Evolutionary conservation across 768 basidiomycete species (phyloP).

Genomic region (Gloeopeniophorella convolvens): DNA sequence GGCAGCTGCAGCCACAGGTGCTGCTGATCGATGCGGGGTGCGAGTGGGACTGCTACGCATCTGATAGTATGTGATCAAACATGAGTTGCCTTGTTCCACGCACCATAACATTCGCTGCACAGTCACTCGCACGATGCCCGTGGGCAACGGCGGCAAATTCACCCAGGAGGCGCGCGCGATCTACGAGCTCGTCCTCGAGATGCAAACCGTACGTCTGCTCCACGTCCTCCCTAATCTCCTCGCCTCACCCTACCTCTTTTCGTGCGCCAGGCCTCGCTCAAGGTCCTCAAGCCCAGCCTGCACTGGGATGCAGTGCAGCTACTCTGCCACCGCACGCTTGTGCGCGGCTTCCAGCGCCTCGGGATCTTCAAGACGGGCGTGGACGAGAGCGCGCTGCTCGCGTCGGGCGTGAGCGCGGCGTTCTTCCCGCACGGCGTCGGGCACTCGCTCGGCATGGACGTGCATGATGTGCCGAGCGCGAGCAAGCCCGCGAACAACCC

Average conservation of each 20-base stretch:
- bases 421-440: slow-evolving; percentile 96
- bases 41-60: slow-evolving; percentile 70
- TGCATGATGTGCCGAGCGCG: slow-evolving; percentile 86
- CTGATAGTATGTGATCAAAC: slow-evolving; percentile 42
- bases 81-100: background rate
- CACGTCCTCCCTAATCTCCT: slow-evolving; percentile 8
- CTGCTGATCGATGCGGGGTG: slow-evolving; percentile 93
- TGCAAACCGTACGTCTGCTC: slow-evolving; percentile 66
- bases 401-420: slow-evolving; percentile 68
- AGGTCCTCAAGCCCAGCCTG: slow-evolving; percentile 61
- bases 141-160: slow-evolving; percentile 93
- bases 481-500: slow-evolving; percentile 60
- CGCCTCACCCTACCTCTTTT: background rate
- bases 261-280: slow-evolving; percentile 55
- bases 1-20: slow-evolving; percentile 55
- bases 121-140: slow-evolving; percentile 73
- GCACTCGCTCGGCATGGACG: slow-evolving; percentile 89
- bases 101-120: slow-evolving; percentile 26
- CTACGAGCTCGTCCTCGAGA: slow-evolving; percentile 80
- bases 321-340: slow-evolving; percentile 74
- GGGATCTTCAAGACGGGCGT: slow-evolving; percentile 75
- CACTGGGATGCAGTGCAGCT: slow-evolving; percentile 90
- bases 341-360: slow-evolving; percentile 72
- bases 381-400: slow-evolving; percentile 65
- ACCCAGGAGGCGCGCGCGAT: slow-evolving; percentile 74